Evolutionary conservation across 2,329 filamentous ascomycete species (phyloP), one percentile per base, ranked within the genome.

Genomic region (Ophiostoma ulmi): DNA sequence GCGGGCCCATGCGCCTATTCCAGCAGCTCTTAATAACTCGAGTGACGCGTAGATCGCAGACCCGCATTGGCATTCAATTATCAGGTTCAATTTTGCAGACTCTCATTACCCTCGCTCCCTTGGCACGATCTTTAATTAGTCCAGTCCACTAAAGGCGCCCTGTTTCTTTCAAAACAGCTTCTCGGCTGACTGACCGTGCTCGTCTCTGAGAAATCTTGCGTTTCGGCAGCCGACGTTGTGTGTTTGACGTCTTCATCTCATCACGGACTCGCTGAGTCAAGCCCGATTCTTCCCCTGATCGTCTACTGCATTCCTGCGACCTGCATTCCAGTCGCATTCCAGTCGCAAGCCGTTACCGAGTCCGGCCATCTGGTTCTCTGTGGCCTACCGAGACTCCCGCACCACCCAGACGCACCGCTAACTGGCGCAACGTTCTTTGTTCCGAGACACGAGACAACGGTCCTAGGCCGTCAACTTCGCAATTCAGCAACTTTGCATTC

Each of bases 11-110:
- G 26, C 31, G 31, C 35, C 31, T 64, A 22, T 36, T 8, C 44
- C 41, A 67, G 70, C 70, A 48, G 52, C 52, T 58, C n/a, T 58
- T 10, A 22, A 58, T 58, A n/a, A 22, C 22, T 58, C 22, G n/a
- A 48, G 44, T 17, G 58, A 63, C 22, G 67, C 70, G 65, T 65
- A 72, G 68, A 72, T 72, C 70, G 64, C 70, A 67, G 70, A 55
- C 63, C 68, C 70, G 64, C 70, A 63, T 55, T 63, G 52, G 68
- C 63, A n/a, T 55, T 38, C 36, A 65, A 55, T 67, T 31, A 31
- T 22, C 39, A 22, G 55, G 22, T 31, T 5, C 35, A 38, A 7
- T 58, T 61, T 61, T 26, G 6, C 26, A 63, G 4, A 35, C 3
- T 63, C 61, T n/a, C 58, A 13, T 31, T 26, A 58, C 52, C 13